Percentiles rank a stretch among this genome's conserved stretches.
Evolutionary conservation across 2,329 filamentous ascomycete species (phyloP).

Genomic region (Mycosphaerella sp.): DNA sequence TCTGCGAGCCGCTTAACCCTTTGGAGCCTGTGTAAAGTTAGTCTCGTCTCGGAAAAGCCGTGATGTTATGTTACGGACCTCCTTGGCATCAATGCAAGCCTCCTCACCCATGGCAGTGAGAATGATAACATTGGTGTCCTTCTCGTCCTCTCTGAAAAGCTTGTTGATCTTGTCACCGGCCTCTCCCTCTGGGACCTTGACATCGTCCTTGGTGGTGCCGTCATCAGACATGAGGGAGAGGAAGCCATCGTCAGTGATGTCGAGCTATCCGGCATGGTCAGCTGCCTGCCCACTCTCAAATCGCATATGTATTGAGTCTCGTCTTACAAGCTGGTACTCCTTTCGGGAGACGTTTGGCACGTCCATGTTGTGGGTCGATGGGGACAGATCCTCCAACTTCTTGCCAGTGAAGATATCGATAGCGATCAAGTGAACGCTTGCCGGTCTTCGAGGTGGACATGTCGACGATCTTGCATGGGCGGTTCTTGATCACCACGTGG

Average conservation of each 20-base stretch:
- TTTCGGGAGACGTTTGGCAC: constrained; percentile 86
- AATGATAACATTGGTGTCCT: constrained; percentile 88
- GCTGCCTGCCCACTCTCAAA: constrained; percentile 5
- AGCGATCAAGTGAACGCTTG: constrained; percentile 98
- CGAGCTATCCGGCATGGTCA: constrained; percentile 55
- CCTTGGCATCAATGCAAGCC: constrained; percentile 86
- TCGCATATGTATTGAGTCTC: background rate
- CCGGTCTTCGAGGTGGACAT: constrained; percentile 99
- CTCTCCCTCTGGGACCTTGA: constrained; percentile 86
- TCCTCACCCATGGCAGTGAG: constrained; percentile 97
- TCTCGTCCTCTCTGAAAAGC: constrained; percentile 75
- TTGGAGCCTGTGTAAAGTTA: constrained; percentile 49
- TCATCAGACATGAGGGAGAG: constrained; percentile 87
- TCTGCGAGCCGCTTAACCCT: constrained; percentile 21
- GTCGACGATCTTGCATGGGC: constrained; percentile 99
- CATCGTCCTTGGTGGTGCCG: constrained; percentile 87
- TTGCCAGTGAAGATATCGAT: constrained; percentile 99
- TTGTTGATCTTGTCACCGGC: constrained; percentile 78
- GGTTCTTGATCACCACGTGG: constrained; percentile 95
- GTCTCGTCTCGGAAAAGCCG: background rate
- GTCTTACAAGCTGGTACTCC: constrained; percentile 90
- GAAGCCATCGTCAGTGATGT: constrained; percentile 90
- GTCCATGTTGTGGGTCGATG: constrained; percentile 96
- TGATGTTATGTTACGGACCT: constrained; percentile 38
- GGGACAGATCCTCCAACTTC: constrained; percentile 98